A percentile compares a stretch with the other conserved stretches of the same genome.
phyloP scores from a whole-genome alignment of 1,139 yeast genomes.

The Candida glucosophila region DNA sequence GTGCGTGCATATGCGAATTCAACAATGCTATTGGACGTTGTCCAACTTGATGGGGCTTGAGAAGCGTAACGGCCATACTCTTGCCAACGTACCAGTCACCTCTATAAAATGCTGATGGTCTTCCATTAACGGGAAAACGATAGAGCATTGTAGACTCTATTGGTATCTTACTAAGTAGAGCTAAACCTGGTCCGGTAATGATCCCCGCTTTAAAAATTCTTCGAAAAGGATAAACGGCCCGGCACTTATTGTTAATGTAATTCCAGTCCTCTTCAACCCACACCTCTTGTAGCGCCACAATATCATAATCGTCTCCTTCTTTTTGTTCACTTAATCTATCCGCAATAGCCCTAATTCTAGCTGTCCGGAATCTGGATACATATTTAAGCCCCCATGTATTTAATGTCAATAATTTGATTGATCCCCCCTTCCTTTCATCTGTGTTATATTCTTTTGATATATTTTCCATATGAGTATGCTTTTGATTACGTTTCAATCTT shows the following conservation, averaged over 20 bases:
- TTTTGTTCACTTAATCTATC: conserved; percentile 42
- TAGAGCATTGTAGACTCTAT: conserved; percentile 70
- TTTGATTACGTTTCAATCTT: too few relatives aligned
- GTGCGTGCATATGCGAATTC: conserved; percentile 97
- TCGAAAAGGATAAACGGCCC: conserved; percentile 47
- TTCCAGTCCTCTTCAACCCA: conserved; percentile 89
- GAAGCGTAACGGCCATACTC: conserved; percentile 67
- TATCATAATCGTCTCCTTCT: conserved; percentile 52
- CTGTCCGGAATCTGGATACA: conserved; percentile 60
- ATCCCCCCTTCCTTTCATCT: too few relatives aligned
- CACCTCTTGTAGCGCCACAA: conserved; percentile 85
- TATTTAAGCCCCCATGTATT: conserved; percentile 88
- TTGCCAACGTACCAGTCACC: conserved; percentile 99
- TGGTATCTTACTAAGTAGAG: conserved; percentile 75
- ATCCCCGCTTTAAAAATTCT: conserved; percentile 78
- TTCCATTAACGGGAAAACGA: conserved; percentile 85
- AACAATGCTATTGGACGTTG: conserved; percentile 62
- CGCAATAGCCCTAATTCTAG: conserved; percentile 69
- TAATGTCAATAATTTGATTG: conserved; percentile 55
- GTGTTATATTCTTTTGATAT: too few relatives aligned
- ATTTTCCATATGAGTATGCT: too few relatives aligned
- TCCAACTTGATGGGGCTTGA: conserved; percentile 41
- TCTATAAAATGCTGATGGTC: conserved; percentile 86
- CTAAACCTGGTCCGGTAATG: conserved; percentile 88
- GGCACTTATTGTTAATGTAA: conserved; percentile 41